Base-by-base conservation (phyloP, 164 flowering plant genomes). In the Umbilicus rupestris region DNA sequence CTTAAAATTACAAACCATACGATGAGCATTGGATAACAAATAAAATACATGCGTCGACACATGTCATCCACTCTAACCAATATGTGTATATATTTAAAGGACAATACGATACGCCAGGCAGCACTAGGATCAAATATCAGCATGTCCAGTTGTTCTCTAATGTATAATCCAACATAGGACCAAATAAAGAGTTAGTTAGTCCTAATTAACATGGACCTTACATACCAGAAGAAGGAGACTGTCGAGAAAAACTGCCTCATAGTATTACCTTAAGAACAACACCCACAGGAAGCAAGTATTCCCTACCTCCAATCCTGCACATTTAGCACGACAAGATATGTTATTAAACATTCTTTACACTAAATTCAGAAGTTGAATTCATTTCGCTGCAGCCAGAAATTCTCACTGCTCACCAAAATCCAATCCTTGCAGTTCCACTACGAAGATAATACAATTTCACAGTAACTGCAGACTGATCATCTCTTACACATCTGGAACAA, bases 391-490 rank as follows among this genome's bases (percentile, higher is more conserved):
- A n/a, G 69, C 16, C 11, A 17, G 47, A 20, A 39, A 30, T 16
- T 33, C 39, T 12, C 39, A 63, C 14, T 46, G 12, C 89, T 85
- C 76, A 93, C 98, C 95, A 83, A 71, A 93, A 84, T 62, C 98
- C 98, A 78, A 94, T 78, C 66, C 98, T 84, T 55, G 96, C 93
- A 81, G 97, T 91, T 72, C 97, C 98, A 79, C 79, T 91, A 66
- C 79, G 84, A 64, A 94, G 87, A 75, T 91, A 90, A 79, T 91
- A 89, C 68, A 94, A 59, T 69, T 75, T 85, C 20, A 84, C 76
- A 14, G 96, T 75, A 50, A 89, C 81, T 8, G 97, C 79, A 46
- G 97, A 87, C 69, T 82, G 92, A 74, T 94, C 97, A 62, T 82
- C 85, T 70, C 98, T 80, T 17, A 85, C 95, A 79, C 98, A 90